phyloP scores from a whole-genome alignment of 352 stramenopile genomes.

The Pythium myriotylum region DNA sequence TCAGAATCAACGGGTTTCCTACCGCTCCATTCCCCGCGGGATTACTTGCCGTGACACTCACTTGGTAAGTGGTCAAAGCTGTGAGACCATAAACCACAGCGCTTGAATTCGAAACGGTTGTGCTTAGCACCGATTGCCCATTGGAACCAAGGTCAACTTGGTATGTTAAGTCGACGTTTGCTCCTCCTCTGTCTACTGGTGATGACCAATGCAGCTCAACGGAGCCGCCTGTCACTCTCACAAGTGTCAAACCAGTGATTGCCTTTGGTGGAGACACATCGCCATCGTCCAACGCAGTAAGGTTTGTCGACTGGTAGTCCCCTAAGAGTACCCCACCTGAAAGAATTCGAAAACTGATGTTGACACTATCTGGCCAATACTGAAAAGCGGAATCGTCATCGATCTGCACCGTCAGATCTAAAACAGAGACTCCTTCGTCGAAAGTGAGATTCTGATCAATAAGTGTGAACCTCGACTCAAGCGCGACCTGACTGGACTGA shows the following conservation, averaged over 20 bases:
- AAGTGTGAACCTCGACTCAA: slow-evolving; percentile 41
- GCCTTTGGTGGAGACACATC: slow-evolving; percentile 56
- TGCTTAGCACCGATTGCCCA: slow-evolving; percentile 14
- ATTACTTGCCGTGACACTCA: slow-evolving; percentile 43
- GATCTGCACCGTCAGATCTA: slow-evolving; percentile 35
- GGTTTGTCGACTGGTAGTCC: slow-evolving; percentile 12
- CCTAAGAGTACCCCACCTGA: slow-evolving; percentile 38
- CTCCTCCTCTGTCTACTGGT: slow-evolving; percentile 42
- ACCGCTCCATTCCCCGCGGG: slow-evolving; percentile 23
- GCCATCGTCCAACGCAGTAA: slow-evolving; percentile 54
- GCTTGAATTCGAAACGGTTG: slow-evolving; percentile 12
- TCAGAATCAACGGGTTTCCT: slow-evolving; percentile 30
- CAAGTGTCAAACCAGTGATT: slow-evolving; percentile 32
- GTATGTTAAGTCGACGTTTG: slow-evolving; percentile 33
- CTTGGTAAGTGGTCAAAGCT: slow-evolving; percentile 49
- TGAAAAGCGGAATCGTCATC: slow-evolving; percentile 47
- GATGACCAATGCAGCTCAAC: slow-evolving; percentile 46
- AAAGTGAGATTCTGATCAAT: slow-evolving; percentile 37
- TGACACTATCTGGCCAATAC: slow-evolving; percentile 39
- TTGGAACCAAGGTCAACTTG: slow-evolving; percentile 26
- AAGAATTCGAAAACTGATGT: slow-evolving; percentile 43
- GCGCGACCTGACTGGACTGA: slow-evolving; percentile 8
- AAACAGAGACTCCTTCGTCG: slow-evolving; percentile 24
- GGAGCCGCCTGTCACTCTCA: slow-evolving; percentile 40
- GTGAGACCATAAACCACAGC: slow-evolving; percentile 43